Conservation (phyloP, 108 stramenopile genomes). For the Nitzschia sp. region DNA sequence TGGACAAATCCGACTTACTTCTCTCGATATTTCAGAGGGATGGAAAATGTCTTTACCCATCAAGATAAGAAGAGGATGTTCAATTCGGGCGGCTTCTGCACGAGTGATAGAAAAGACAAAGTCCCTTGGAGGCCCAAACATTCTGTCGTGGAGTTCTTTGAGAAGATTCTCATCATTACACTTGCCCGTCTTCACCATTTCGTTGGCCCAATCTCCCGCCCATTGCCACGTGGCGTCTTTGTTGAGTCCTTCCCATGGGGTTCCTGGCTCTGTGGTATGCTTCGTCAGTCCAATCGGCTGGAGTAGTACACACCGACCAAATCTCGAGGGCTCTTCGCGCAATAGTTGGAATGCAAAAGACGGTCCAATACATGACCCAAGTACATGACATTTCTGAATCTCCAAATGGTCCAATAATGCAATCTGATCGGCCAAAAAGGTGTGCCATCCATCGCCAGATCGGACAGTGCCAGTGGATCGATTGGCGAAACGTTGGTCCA, state of each 20-base stretch:
- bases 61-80: slow-evolving; percentile 10
- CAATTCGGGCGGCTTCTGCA: background rate
- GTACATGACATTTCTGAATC: slow-evolving; percentile 8
- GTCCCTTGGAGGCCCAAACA: slow-evolving; percentile 6
- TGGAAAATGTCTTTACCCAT: slow-evolving; percentile 21
- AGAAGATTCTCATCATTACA: background rate
- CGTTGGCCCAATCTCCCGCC: slow-evolving; percentile 13
- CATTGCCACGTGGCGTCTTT: slow-evolving; percentile 2
- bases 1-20: background rate
- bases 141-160: background rate
- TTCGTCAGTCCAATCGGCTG: slow-evolving; percentile 21
- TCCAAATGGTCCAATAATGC: slow-evolving; percentile 13
- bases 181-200: background rate
- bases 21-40: slow-evolving; percentile 11
- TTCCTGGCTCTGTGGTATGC: slow-evolving; percentile 17
- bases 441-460: slow-evolving; percentile 10
- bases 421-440: slow-evolving; percentile 14
- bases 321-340: background rate
- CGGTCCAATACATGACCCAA: slow-evolving; percentile 23
- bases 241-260: slow-evolving; percentile 16
- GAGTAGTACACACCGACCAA: slow-evolving; percentile 13
- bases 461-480: slow-evolving; percentile 5
- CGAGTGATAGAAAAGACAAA: slow-evolving; percentile 19
- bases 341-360: slow-evolving; percentile 20
- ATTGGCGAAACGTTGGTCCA: slow-evolving; percentile 24